Evolutionary conservation across 2,329 filamentous ascomycete genomes (phyloP), one percentile per base, ranked within the genome.

Genomic region (Botryotinia globosa): DNA sequence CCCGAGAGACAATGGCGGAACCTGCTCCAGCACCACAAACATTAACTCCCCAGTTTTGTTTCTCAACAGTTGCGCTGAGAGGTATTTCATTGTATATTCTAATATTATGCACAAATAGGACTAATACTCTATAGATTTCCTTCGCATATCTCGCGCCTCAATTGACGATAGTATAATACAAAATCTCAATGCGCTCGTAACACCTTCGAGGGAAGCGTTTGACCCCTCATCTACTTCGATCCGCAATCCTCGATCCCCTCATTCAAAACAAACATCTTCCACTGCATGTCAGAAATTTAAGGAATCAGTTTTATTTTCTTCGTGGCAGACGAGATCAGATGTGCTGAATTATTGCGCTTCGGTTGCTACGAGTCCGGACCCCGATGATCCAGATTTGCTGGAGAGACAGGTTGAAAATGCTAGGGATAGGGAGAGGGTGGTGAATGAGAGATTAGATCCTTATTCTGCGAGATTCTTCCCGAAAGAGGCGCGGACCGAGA

Each of bases 161-260:
- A 91, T 98, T 79, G 96, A 99, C 83, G 96, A 99, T 83, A 94
- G 92, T 62, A 98, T 99, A 80, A 90, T 90, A 0, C 94, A 97
- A 80, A 95, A 97, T 79, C 89, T 99, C 74, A 98, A 98, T 84
- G 93, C 94, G 1, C 87, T 98, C 54, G 84, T 93, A 62, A 94
- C 91, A 0, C 95, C 95, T 0, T 87, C 92, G 20, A 84, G 85
- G 62, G 82, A 83, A 56, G 89, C 90, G 25, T 98, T 97, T 82
- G 92, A 97, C 80, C 92, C 95, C 1, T 84, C 87, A 0, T 94
- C 93, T 1, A 97, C 94, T 1, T 88, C 90, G 0, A 84, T 87
- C 22, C 88, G 91, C 69, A 84, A 85, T 37, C 84, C 88, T 2
- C 83, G 85, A 58, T 83, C 88, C 0, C 78, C 84, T 44, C 80